phyloP scores from a whole-genome alignment of 371 early-diverging fungal genomes.

The Nosema bombycis region DNA sequence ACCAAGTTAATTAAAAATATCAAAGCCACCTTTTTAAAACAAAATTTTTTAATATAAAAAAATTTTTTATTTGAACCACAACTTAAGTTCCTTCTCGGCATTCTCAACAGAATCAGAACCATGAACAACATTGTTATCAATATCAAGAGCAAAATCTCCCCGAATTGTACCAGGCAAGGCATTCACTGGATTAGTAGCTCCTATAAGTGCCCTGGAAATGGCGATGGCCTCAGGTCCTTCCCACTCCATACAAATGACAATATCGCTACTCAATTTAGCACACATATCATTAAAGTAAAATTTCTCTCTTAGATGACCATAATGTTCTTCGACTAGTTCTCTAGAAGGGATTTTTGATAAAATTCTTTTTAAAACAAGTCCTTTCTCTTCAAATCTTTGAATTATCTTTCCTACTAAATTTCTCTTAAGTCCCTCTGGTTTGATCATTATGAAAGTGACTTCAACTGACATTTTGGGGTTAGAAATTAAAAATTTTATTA shows the following conservation, averaged over 20 bases:
- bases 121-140: conserved; percentile 84
- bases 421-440: conserved; percentile 65
- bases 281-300: conserved; percentile 87
- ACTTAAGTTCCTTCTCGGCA: conserved; percentile 85
- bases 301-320: conserved; percentile 80
- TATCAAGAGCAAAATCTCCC: conserved; percentile 78
- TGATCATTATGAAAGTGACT: conserved; percentile 67
- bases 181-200: conserved; percentile 74
- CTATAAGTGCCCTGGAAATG: conserved; percentile 86
- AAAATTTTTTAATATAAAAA: background rate
- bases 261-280: conserved; percentile 78
- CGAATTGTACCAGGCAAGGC: conserved; percentile 94
- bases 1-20: background rate
- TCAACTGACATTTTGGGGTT: conserved; percentile 63
- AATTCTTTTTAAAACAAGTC: conserved; percentile 73
- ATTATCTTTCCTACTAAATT: conserved; percentile 89
- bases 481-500: background rate
- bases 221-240: conserved; percentile 87
- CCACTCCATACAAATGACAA: conserved; percentile 86
- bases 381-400: conserved; percentile 77
- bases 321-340: conserved; percentile 83
- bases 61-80: conserved; percentile 83
- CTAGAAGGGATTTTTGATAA: conserved; percentile 72
- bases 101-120: conserved; percentile 91
- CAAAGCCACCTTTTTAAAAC: background rate